Base-by-base conservation (phyloP, 495 filamentous ascomycete species). In the Parachaetomium inaequale region DNA sequence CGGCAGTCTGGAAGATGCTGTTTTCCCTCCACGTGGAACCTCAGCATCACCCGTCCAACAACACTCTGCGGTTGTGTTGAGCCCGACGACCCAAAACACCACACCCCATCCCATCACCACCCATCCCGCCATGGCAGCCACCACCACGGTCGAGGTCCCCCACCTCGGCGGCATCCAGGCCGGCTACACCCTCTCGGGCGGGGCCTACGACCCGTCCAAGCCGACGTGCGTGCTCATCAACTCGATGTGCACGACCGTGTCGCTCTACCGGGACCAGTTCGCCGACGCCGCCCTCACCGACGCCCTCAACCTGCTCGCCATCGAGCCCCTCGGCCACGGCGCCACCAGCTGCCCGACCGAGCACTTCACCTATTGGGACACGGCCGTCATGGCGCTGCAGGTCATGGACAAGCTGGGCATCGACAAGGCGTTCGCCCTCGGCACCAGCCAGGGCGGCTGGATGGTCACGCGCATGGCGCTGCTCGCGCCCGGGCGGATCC, bases 391-490 rank as follows among this genome's bases (percentile, higher is more conserved):
- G 70, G 72, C 75, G 3, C 59, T 84, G 38, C 75, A 79, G 67
- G 74, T 74, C 0, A 58, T 77, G 74, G 78, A 84, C 19, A 74
- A 72, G 6, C 66, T 89, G n/a, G 73, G 77, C 1, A 76, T 88
- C 53, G 63, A 79, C 23, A 81, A 82, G 66, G 82, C 80, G 10
- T 87, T 84, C 61, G 77, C 77, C 0, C 66, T 87, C 8, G 85
- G 86, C 5, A 86, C 84, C 0, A 84, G 81, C 62, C 85, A 88
- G 66, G 86, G 86, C 2, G 85, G 84, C 0, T 88, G 82, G 82
- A 79, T 88, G 12, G 80, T 79, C 0, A 74, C 77, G 6, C 68
- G 81, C 42, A 88, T 88, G 85, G 84, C 83, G 0, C 55, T 88
- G 32, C 61, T 87, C 46, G 77, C 78, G 7, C 85, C 85, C 0